Base-by-base conservation (phyloP, 139 green algal species). In the Trebouxia sp. region DNA sequence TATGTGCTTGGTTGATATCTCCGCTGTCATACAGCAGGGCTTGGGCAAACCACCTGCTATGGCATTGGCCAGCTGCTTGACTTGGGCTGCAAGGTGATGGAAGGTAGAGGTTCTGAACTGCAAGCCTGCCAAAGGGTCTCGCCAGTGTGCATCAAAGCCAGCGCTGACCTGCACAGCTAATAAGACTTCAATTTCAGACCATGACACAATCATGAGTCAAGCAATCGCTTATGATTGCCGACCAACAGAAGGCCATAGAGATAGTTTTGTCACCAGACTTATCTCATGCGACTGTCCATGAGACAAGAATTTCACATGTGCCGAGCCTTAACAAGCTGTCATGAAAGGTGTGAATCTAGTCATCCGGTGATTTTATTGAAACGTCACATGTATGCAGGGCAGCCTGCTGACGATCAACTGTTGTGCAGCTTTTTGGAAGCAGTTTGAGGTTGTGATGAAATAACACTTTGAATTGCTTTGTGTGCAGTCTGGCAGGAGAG, bases 61-160 rank as follows among this genome's bases (percentile, higher is more conserved):
- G 38, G 93, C 79, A 22, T 91, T 51, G 0, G 93, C 87, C 22
- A 97, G 67, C 1, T 56, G 43, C 35, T 53, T 67, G 5, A 91
- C 35, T 3, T 41, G 30, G 0, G 35, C 24, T 0, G 80, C 50
- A 11, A 98, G 79, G 45, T 80, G 83, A 78, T 96, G 85, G 80
- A 93, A 98, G 2, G 92, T 95, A 28, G 76, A 62, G 0, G 85
- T 91, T 28, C 72, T 78, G 37, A 94, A 91, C 76, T 97, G 91
- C 37, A 98, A 78, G 12, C 85, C 84, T 17, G 90, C 94, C 55
- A 98, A 80, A 0, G 94, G 93, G 81, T 98, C 95, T 4, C 75
- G 10, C 87, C 88, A 95, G 79, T 98, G 95, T 0, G 92, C 94
- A 79, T 98, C 95, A 83, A 94, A 98, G 39, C 93, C 93, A 79